Evolutionary conservation across 805 yeast species (phyloP).

Genomic region (Peterozyma xylosa): DNA sequence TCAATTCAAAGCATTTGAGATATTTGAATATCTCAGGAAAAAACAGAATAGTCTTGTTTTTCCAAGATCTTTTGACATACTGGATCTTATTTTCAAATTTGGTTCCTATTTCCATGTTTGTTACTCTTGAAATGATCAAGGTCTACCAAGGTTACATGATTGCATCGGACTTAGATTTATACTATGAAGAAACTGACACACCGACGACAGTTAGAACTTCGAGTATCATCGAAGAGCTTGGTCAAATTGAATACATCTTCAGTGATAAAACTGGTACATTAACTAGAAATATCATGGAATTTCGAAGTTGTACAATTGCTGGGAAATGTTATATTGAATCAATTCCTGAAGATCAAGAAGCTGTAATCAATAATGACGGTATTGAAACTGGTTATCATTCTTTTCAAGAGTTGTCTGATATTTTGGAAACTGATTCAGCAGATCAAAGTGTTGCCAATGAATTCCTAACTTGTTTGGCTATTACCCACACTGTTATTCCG

Average conservation of each 20-base stretch:
- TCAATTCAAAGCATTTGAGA: constrained; percentile 42
- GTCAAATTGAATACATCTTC: constrained; percentile 93
- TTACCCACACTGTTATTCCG: constrained; percentile 97
- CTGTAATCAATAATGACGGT: constrained; percentile 63
- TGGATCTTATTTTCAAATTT: constrained; percentile 95
- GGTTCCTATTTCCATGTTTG: constrained; percentile 96
- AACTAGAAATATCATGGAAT: constrained; percentile 95
- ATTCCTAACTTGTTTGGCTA: constrained; percentile 75
- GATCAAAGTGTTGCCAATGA: constrained; percentile 43
- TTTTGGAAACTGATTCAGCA: constrained; percentile 33
- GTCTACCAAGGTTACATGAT: constrained; percentile 93
- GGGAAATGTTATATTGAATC: constrained; percentile 83
- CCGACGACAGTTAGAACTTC: constrained; percentile 96
- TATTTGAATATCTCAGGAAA: constrained; percentile 68
- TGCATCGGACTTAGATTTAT: constrained; percentile 90
- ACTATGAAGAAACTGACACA: constrained; percentile 78
- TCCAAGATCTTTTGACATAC: constrained; percentile 81
- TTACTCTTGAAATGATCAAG: constrained; percentile 92
- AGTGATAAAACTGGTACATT: constrained; percentile 97
- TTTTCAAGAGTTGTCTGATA: constrained; percentile 53
- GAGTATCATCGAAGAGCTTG: constrained; percentile 91
- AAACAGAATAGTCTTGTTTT: constrained; percentile 63
- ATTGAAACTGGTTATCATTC: constrained; percentile 72
- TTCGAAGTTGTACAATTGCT: constrained; percentile 86
- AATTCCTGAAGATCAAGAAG: constrained; percentile 85